Base-by-base conservation (phyloP, 306 rosid genomes). In the Dalbergia cochinchinensis region DNA sequence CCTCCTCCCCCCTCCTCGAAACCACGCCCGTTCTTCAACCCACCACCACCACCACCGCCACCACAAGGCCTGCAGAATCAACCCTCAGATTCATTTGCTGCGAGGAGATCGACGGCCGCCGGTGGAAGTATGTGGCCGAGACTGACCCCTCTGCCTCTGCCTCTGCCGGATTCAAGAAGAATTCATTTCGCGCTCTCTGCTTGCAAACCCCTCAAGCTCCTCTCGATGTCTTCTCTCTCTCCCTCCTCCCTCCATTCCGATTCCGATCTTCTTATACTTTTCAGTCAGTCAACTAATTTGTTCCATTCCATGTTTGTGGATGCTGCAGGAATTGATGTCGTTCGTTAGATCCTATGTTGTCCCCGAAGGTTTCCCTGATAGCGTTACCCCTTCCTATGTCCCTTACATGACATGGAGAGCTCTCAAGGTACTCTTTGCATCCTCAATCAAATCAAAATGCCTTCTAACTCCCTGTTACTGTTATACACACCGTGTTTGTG, bases 321-420 rank as follows among this genome's bases (percentile, higher is more conserved):
- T 80, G 82, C 98, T 80, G 82, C 98, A 94, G 98, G 98, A 80
- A 50, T 6, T 93, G 18, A 72, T 90, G 83, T 76, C 97, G 0
- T 95, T 95, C 53, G 82, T 93, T 41, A 87, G 87, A 85, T 95
- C 99, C 7, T 95, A 95, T 78, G 98, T 93, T n/a, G 98, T 95
- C 42, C 99, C 99, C 0, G 98, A 95, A 80, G 99, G 98, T 22
- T 95, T 95, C 80, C 99, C 99, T 3, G 88, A 91, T 12, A 95
- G 90, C 42, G 99, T 95, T 16, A 83, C 87, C 57, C 94, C 98
- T 69, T 92, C 99, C 1, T 95, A 95, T 75, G 98, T 95, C 7
- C 99, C 99, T 0, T 95, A 95, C 87, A 95, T 95, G 99, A 81
- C 91, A 31, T 95, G 98, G 98, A 87, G 99, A 78, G 99, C 99